Percentiles rank a stretch among this genome's conserved stretches.
These are phyloP conservation scores for Phytopythium vexans DNA, from an alignment of 352 stramenopile genomes.

Conservation along the genomic window DNA sequence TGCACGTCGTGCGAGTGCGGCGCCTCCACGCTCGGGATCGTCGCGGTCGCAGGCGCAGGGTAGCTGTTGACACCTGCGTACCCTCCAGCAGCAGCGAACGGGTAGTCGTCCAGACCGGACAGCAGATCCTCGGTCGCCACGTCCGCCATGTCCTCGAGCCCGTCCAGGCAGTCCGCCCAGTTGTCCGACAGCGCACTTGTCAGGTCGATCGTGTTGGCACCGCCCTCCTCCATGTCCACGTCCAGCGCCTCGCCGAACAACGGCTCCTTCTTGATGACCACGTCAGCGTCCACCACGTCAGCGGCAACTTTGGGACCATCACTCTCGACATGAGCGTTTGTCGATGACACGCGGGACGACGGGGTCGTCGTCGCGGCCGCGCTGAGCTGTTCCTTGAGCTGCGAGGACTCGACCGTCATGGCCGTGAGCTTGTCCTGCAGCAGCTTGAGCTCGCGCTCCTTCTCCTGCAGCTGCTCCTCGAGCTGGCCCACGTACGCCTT, in stretches of 20 bases:
- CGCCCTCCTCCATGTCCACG: constrained; percentile 20
- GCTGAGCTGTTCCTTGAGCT: constrained; percentile 56
- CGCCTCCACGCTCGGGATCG: constrained; percentile 4
- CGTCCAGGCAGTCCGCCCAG: constrained; percentile 58
- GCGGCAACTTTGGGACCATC: constrained; percentile 12
- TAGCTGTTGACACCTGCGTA: constrained; percentile 6
- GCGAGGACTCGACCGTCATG: constrained; percentile 58
- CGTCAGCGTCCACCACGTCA: constrained; percentile 14
- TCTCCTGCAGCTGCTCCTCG: constrained; percentile 78
- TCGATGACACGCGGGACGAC: constrained; percentile 34
- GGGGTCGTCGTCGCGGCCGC: constrained; percentile 12
- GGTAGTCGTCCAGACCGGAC: constrained; percentile 68
- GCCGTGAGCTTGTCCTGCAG: constrained; percentile 74
- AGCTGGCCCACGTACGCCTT: constrained; percentile 87
- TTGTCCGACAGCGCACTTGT: constrained; percentile 20
- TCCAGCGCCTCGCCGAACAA: constrained; percentile 23
- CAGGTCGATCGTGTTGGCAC: constrained; percentile 21
- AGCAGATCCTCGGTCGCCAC: constrained; percentile 66
- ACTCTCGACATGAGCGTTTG: constrained; percentile 34
- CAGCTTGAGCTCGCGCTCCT: constrained; percentile 72
- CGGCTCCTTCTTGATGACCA: constrained; percentile 67
- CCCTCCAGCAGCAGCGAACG: constrained; percentile 20
- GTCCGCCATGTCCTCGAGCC: constrained; percentile 56
- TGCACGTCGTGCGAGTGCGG: constrained; percentile 74
- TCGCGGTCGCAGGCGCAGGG: background rate